Evolutionary conservation across 768 basidiomycete genomes (phyloP).

Genomic region (Cystofilobasidium ferigula): DNA sequence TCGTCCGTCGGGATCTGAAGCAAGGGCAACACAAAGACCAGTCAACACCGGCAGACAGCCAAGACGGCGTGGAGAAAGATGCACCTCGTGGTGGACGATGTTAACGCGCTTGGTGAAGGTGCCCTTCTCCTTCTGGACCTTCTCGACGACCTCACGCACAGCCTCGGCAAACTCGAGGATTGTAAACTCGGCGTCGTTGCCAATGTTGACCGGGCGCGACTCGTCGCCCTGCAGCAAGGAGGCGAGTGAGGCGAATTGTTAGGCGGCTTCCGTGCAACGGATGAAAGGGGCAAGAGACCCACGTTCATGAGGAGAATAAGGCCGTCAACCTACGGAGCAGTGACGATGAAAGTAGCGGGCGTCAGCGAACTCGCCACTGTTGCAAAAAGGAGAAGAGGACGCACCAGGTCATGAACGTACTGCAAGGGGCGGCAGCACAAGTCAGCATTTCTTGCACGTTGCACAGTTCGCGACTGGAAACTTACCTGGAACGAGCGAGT

Average conservation of each 20-base stretch:
- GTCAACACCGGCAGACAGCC: neutral
- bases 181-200: conserved; percentile 88
- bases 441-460: neutral
- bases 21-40: conserved; percentile 36
- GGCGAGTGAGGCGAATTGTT: no score
- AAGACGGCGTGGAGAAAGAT: conserved; percentile 23
- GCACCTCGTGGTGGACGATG: conserved; percentile 39
- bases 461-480: neutral
- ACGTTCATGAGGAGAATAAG: conserved; percentile 83
- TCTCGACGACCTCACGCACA: conserved; percentile 82
- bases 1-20: conserved; percentile 76
- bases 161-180: conserved; percentile 88
- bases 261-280: no score
- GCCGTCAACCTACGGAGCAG: conserved; percentile 57
- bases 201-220: conserved; percentile 90
- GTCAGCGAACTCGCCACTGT: no score
- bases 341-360: no score
- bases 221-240: conserved; percentile 45
- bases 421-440: conserved; percentile 22
- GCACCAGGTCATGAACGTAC: conserved; percentile 88
- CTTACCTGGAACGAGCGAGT: conserved; percentile 76
- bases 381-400: no score
- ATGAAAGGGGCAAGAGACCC: no score
- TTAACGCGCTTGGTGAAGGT: conserved; percentile 37
- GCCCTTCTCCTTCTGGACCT: conserved; percentile 64